Evolutionary conservation across 495 filamentous ascomycete genomes (phyloP).

Genomic region (Penicillium macrosclerotiorum): DNA sequence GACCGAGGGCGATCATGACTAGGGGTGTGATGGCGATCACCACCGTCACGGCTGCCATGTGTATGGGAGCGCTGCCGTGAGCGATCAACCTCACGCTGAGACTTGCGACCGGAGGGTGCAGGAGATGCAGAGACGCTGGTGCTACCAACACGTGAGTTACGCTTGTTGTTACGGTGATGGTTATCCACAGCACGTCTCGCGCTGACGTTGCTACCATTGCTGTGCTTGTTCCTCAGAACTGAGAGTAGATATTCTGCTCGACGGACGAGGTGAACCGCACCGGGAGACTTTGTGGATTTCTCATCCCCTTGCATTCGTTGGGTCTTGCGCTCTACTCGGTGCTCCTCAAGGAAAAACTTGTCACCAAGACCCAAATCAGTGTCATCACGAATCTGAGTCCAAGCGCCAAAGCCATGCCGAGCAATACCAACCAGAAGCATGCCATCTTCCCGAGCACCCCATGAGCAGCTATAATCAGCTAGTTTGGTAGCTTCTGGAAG

Average conservation of each 20-base stretch:
- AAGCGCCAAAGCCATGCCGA: constrained; percentile 90
- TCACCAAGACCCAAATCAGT: constrained; percentile 79
- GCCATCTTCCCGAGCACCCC: constrained; percentile 90
- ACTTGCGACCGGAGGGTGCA: constrained; percentile 48
- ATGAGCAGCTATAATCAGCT: constrained; percentile 80
- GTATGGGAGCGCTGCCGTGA: constrained; percentile 49
- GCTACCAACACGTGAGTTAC: constrained; percentile 44
- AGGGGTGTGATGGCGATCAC: constrained; percentile 46
- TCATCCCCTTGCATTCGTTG: constrained; percentile 74
- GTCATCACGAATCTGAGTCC: constrained; percentile 90
- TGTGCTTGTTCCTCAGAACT: constrained; percentile 77
- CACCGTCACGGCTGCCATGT: constrained; percentile 44
- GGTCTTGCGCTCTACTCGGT: constrained; percentile 95
- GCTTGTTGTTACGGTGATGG: constrained; percentile 84
- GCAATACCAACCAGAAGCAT: constrained; percentile 96
- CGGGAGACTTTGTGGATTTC: constrained; percentile 83
- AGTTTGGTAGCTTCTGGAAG: constrained; percentile 88
- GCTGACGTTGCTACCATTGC: constrained; percentile 58
- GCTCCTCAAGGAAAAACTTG: constrained; percentile 96
- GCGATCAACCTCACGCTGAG: constrained; percentile 51
- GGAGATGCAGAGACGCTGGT: constrained; percentile 53
- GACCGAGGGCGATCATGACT: constrained; percentile 39
- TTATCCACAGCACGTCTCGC: constrained; percentile 84
- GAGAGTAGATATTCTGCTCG: constrained; percentile 92
- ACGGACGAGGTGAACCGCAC: constrained; percentile 92